Evolutionary conservation across 352 stramenopile genomes (phyloP).

Genomic region (Globisporangium carolinianum): DNA sequence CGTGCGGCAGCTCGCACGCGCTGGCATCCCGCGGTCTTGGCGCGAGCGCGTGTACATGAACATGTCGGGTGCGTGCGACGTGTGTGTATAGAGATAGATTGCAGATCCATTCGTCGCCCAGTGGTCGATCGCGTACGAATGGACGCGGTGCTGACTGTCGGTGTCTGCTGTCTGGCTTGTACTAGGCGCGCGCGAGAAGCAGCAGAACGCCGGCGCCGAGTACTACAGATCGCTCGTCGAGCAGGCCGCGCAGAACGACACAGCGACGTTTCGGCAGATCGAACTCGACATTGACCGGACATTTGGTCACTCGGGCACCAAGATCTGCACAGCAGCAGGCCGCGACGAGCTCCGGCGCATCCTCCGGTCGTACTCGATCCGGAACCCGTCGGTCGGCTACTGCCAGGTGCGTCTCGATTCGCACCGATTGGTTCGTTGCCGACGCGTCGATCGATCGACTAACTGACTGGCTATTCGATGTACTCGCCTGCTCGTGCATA

Average conservation of each 20-base stretch:
- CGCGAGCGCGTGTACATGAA: conserved; percentile 68
- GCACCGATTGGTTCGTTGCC: no score
- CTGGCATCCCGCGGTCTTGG: conserved; percentile 56
- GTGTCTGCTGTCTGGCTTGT: not conserved
- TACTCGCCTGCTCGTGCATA: not conserved
- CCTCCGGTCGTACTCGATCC: conserved; percentile 73
- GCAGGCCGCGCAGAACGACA: conserved; percentile 36
- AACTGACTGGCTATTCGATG: not conserved
- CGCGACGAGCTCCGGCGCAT: conserved; percentile 53
- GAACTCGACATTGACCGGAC: conserved; percentile 84
- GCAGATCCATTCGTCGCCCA: no score
- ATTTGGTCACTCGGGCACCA: conserved; percentile 69
- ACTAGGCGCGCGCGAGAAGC: conserved; percentile 40
- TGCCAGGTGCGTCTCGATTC: conserved; percentile 45
- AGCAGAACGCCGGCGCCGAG: conserved; percentile 29
- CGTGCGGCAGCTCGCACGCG: conserved; percentile 26
- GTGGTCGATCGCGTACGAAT: no score
- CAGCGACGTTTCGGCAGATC: conserved; percentile 69
- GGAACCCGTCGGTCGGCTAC: conserved; percentile 76
- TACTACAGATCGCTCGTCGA: conserved; percentile 52
- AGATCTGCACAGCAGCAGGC: conserved; percentile 48
- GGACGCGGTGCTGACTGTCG: not conserved
- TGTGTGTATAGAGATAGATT: not conserved
- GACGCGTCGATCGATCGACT: no score
- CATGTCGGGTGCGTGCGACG: conserved; percentile 29